A percentile compares a stretch with the other conserved stretches of the same genome.
These are phyloP conservation scores for Aphanomyces stellatus DNA, from an alignment of 352 stramenopile genomes.

Conservation along the genomic window DNA sequence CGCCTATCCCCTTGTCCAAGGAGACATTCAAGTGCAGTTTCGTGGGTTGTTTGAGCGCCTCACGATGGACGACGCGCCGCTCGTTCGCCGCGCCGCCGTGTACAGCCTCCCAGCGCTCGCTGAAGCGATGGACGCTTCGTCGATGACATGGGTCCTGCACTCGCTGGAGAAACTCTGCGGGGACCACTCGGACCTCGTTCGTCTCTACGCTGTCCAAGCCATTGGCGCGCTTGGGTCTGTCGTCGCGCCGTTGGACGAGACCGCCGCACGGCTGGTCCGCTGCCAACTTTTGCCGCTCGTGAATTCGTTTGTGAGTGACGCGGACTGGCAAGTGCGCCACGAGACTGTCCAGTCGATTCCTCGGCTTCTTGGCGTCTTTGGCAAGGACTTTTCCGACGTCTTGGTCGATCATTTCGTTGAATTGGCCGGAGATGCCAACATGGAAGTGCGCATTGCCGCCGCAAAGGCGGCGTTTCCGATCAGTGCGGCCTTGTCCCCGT, in stretches of 20 bases:
- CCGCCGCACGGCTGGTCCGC: conserved; percentile 50
- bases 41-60: conserved; percentile 83
- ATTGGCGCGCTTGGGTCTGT: neutral
- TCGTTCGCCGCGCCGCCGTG: conserved; percentile 73
- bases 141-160: conserved; percentile 63
- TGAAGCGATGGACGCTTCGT: conserved; percentile 34
- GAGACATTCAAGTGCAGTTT: conserved; percentile 70
- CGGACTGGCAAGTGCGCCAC: conserved; percentile 80
- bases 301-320: conserved; percentile 82
- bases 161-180: conserved; percentile 70
- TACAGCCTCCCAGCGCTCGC: conserved; percentile 77
- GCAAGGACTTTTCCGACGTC: conserved; percentile 68
- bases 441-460: conserved; percentile 73
- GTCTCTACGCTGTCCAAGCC: conserved; percentile 10
- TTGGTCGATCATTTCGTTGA: conserved; percentile 84
- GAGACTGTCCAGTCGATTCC: conserved; percentile 66
- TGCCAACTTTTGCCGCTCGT: conserved; percentile 82
- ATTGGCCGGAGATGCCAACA: conserved; percentile 73
- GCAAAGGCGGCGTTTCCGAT: conserved; percentile 57
- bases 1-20: conserved; percentile 57
- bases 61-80: conserved; percentile 77
- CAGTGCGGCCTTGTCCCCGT: conserved; percentile 34
- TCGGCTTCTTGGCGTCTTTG: conserved; percentile 68
- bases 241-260: conserved; percentile 26
- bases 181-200: conserved; percentile 27